These are phyloP conservation scores for Hypoxylon fuscum DNA, from an alignment of 495 filamentous ascomycete species.

Conservation along the genomic window DNA sequence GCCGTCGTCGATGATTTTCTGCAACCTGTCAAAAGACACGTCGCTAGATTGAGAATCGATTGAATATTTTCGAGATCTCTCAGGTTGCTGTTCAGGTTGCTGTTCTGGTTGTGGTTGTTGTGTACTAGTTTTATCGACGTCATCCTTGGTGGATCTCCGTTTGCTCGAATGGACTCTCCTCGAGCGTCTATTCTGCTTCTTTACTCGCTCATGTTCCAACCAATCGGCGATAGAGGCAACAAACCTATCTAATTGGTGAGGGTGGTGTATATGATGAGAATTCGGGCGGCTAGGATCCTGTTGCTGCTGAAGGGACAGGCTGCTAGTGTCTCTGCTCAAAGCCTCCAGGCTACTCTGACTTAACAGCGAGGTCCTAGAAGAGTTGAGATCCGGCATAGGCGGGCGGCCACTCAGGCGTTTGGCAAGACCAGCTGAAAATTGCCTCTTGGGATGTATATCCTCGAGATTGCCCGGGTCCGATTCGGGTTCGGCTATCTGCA, in stretches of 20 bases:
- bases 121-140: conserved; percentile 22
- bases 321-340: conserved; percentile 34
- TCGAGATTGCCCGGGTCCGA: conserved; percentile 43
- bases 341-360: conserved; percentile 48
- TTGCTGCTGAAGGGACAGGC: conserved; percentile 37
- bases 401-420: conserved; percentile 54
- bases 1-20: conserved; percentile 73
- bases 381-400: conserved; percentile 36
- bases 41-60: conserved; percentile 65
- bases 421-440: conserved; percentile 52
- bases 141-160: conserved; percentile 40
- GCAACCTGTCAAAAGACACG: conserved; percentile 72
- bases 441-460: conserved; percentile 52
- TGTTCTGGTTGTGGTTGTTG: conserved; percentile 12
- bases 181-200: conserved; percentile 62
- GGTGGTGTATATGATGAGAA: conserved; percentile 35
- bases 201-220: conserved; percentile 79
- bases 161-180: conserved; percentile 44
- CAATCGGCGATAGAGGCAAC: conserved; percentile 79
- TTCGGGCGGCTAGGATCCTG: conserved; percentile 39
- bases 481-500: conserved; percentile 60
- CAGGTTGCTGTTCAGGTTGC: neutral
- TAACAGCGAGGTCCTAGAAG: conserved; percentile 51
- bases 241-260: conserved; percentile 59
- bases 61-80: conserved; percentile 48